Conservation (phyloP, 1,139 yeast genomes). For the Kodamaea sp. region DNA sequence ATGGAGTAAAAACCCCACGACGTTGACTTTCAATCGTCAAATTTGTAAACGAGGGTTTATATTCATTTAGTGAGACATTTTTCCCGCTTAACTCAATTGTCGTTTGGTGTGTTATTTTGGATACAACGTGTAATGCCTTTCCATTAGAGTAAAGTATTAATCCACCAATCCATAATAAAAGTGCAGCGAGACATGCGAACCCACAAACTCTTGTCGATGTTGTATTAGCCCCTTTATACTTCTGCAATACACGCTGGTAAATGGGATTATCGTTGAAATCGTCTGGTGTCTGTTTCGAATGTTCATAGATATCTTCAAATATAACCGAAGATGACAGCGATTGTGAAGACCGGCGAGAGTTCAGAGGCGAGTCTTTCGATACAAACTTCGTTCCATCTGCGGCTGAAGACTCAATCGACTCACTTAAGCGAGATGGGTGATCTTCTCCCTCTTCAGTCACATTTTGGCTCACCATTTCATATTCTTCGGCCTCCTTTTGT, state of each 20-base stretch:
- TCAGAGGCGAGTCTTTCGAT: not conserved
- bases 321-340: constrained; percentile 24
- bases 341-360: constrained; percentile 6
- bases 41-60: constrained; percentile 25
- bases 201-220: constrained; percentile 11
- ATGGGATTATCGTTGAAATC: constrained; percentile 25
- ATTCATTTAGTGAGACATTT: constrained; percentile 33
- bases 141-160: constrained; percentile 31
- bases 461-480: constrained; percentile 23
- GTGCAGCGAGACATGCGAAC: constrained; percentile 3
- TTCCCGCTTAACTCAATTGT: constrained; percentile 24
- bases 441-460: not conserved
- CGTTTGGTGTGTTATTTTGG: constrained; percentile 28
- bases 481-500: constrained; percentile 17
- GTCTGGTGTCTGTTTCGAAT: constrained; percentile 14
- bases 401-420: not conserved
- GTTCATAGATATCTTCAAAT: constrained; percentile 29
- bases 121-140: constrained; percentile 19
- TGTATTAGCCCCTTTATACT: constrained; percentile 17
- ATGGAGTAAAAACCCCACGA: constrained; percentile 23
- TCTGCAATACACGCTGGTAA: constrained; percentile 23
- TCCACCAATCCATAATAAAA: constrained; percentile 27
- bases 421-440: not conserved
- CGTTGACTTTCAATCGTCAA: constrained; percentile 28
- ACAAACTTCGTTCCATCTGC: no score